Evolutionary conservation across 257 asterid genomes (phyloP), one percentile per base, ranked within the genome.

Genomic region (Lavandula angustifolia): DNA sequence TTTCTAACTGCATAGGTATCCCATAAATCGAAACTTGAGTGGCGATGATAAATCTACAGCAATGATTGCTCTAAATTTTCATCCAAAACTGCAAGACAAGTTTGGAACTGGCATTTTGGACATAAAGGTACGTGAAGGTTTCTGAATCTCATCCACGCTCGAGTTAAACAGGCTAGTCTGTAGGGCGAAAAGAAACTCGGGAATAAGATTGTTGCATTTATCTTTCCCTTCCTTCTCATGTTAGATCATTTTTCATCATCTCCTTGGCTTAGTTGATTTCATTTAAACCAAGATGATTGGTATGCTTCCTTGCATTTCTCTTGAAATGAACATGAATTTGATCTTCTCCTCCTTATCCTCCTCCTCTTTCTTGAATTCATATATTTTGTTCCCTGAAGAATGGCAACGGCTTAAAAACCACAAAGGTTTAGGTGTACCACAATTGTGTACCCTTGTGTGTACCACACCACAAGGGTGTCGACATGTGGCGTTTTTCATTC

Each of bases 21-120:
- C 86, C 54, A 46, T 74, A 14, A 76, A 81, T 64, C 5, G 68
- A 42, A 66, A n/a, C 69, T 67, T 94, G 44, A 78, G 58, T 29
- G 91, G 76, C 42, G 84, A 72, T 35, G 99, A 94, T 61, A 81
- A 81, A 68, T 71, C 82, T 56, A 27, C 74, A 48, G 96, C 81
- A 35, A 67, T 84, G 77, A 78, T 50, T 62, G 96, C 88, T 66
- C 78, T 94, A 47, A 77, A 63, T 41, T 90, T 79, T 64, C 99
- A 94, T 81, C 98, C 99, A 4, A 85, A 82, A 52, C 73, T 76
- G 74, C 58, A 64, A 11, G 86, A 82, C 70, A 94, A 94, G 72
- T 75, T 67, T 53, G 96, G 97, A 57, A 57, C 68, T 32, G 98
- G 99, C 17, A 67, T 78, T 48, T 16, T 17, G 49, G 91, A 82